Percentiles rank a stretch among this genome's conserved stretches.
Evolutionary conservation across 805 yeast species (phyloP).

Genomic region (Candida oleophila): DNA sequence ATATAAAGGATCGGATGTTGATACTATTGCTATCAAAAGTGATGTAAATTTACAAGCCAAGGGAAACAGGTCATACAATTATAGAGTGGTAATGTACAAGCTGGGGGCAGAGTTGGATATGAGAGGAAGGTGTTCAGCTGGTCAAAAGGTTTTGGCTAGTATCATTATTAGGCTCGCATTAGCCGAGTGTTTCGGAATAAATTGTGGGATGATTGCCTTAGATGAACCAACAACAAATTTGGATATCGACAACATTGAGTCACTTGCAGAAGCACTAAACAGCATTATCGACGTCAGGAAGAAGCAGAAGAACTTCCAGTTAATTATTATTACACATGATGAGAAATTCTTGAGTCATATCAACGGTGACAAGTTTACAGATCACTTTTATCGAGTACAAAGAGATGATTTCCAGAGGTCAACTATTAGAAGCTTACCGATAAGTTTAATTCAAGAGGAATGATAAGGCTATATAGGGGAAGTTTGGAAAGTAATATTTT

Average conservation of each 20-base stretch:
- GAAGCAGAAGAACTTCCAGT: conserved; percentile 83
- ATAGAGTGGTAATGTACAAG: conserved; percentile 92
- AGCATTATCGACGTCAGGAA: conserved; percentile 73
- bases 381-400: conserved; percentile 77
- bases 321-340: conserved; percentile 95
- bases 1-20: conserved; percentile 93
- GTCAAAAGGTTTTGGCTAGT: conserved; percentile 92
- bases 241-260: conserved; percentile 84
- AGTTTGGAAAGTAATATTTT: not conserved
- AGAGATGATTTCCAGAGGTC: conserved; percentile 83
- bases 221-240: conserved; percentile 98
- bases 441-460: conserved; percentile 35
- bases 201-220: conserved; percentile 92
- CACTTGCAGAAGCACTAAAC: conserved; percentile 78
- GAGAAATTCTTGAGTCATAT: conserved; percentile 83
- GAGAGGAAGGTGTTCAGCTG: conserved; percentile 98
- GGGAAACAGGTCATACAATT: conserved; percentile 74
- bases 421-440: conserved; percentile 55
- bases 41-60: conserved; percentile 58
- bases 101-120: conserved; percentile 90
- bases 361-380: conserved; percentile 83
- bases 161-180: conserved; percentile 87
- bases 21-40: conserved; percentile 80
- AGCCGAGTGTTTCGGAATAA: conserved; percentile 92
- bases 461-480: conserved; percentile 5